Conservation (phyloP, 192 early-diverging fungal genomes). For the Kappamyces sp. region DNA sequence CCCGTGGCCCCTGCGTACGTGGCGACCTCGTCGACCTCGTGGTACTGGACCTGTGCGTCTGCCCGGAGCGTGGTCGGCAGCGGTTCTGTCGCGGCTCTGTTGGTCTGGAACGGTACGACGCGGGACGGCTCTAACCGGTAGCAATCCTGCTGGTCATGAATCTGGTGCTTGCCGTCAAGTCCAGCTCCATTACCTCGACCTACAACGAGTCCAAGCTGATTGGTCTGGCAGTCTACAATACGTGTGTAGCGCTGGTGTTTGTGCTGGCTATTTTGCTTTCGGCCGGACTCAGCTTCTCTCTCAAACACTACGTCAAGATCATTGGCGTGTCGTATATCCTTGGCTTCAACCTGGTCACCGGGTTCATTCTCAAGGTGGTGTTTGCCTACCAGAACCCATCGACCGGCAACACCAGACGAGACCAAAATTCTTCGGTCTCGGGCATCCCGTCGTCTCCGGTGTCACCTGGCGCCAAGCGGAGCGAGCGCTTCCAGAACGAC, state of each 20-base stretch:
- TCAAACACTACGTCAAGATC: not conserved
- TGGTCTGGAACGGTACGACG: not conserved
- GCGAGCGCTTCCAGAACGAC: too few relatives aligned
- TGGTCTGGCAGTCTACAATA: not conserved
- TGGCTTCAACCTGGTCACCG: conserved; percentile 2
- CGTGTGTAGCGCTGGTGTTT: not conserved
- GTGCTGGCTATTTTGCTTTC: conserved; percentile 5
- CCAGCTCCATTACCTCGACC: not conserved
- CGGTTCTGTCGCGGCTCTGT: not conserved
- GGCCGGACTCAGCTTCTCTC: not conserved
- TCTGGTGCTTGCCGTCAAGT: not conserved
- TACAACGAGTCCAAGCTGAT: conserved; percentile 10
- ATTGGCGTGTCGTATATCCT: conserved; percentile 11
- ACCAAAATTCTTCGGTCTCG: too few relatives aligned
- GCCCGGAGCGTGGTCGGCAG: not conserved
- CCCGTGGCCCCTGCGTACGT: not conserved
- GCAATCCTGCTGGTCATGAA: not conserved
- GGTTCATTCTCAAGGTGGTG: conserved; percentile 6
- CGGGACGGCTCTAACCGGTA: too few relatives aligned
- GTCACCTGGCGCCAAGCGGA: too few relatives aligned
- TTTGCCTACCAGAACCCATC: not conserved
- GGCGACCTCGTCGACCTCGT: not conserved
- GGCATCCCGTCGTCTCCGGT: too few relatives aligned
- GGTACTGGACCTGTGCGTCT: not conserved
- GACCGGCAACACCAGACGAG: too few relatives aligned